Percentiles rank a stretch among this genome's conserved stretches.
These are phyloP conservation scores for Gastrolobium bilobum DNA, from an alignment of 306 rosid genomes.

Conservation along the genomic window DNA sequence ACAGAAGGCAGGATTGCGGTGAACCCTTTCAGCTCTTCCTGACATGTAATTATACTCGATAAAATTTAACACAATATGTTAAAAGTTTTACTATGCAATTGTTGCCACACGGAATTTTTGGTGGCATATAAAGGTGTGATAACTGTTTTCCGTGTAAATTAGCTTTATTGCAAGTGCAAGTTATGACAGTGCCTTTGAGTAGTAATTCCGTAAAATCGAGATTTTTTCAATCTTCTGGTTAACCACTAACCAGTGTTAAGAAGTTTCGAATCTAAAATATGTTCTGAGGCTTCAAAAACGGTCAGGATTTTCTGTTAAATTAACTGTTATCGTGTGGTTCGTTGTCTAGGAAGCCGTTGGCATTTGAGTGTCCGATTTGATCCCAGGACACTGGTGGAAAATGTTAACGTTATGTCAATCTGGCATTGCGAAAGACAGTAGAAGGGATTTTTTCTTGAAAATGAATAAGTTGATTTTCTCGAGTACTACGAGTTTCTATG, in stretches of 20 bases:
- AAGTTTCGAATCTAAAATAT: background rate
- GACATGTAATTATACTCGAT: slow-evolving; percentile 81
- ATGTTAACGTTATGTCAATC: no score
- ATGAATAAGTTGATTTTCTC: background rate
- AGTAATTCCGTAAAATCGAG: background rate
- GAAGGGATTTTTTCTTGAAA: background rate
- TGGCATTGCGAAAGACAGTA: no score
- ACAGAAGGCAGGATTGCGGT: slow-evolving; percentile 73
- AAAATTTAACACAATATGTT: slow-evolving; percentile 48
- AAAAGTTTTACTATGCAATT: slow-evolving; percentile 41
- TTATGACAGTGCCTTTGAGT: slow-evolving; percentile 25
- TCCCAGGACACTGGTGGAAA: background rate
- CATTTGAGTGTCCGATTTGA: background rate
- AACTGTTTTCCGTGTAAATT: slow-evolving; percentile 52
- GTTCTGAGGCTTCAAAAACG: background rate
- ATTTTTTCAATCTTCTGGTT: background rate
- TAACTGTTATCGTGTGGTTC: background rate
- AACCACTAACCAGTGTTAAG: background rate
- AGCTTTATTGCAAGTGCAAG: slow-evolving; percentile 19
- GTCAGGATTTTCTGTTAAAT: background rate
- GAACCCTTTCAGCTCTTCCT: slow-evolving; percentile 85
- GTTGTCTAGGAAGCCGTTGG: background rate
- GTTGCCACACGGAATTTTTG: slow-evolving; percentile 46
- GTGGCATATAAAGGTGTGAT: slow-evolving; percentile 63
- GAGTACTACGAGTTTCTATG: background rate